These are phyloP conservation scores for Mycena capillaripes DNA, from an alignment of 768 basidiomycete species.

Conservation along the genomic window DNA sequence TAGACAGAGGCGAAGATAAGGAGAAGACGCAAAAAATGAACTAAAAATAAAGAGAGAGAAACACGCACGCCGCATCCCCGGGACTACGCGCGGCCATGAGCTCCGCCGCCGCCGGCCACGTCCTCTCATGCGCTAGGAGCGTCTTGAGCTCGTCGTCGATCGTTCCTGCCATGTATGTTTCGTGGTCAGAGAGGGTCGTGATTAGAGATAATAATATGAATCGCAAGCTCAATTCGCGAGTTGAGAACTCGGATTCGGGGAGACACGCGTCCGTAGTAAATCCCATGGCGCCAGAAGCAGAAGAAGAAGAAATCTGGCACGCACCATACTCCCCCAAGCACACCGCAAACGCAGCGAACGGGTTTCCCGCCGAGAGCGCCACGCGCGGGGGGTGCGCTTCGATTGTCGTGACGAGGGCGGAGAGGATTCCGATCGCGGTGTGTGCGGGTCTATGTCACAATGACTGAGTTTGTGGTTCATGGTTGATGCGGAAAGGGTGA, in stretches of 20 bases:
- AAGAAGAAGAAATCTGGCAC: not conserved
- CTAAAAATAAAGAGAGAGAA: slow-evolving; percentile 44
- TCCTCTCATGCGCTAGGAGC: slow-evolving; percentile 15
- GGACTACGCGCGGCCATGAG: slow-evolving; percentile 16
- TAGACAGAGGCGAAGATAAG: too few relatives aligned
- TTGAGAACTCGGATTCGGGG: too few relatives aligned
- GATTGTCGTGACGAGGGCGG: slow-evolving; percentile 60
- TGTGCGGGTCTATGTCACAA: slow-evolving; percentile 54
- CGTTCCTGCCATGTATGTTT: not conserved
- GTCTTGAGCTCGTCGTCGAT: slow-evolving; percentile 7
- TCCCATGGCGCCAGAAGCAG: not conserved
- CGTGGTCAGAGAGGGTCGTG: too few relatives aligned
- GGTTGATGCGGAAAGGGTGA: not conserved
- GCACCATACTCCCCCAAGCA: slow-evolving; percentile 25
- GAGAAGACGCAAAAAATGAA: slow-evolving; percentile 38
- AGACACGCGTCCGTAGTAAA: too few relatives aligned
- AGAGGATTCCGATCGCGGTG: slow-evolving; percentile 70
- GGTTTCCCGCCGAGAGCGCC: slow-evolving; percentile 41
- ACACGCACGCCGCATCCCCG: slow-evolving; percentile 23
- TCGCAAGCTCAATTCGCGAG: too few relatives aligned
- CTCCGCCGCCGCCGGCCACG: slow-evolving; percentile 19
- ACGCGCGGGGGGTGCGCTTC: slow-evolving; percentile 56
- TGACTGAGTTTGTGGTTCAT: not conserved
- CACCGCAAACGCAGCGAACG: slow-evolving; percentile 15
- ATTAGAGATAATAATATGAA: too few relatives aligned